Evolutionary conservation across 495 filamentous ascomycete genomes (phyloP), one percentile per base, ranked within the genome.

Genomic region (Hyaloscypha hepaticicola): DNA sequence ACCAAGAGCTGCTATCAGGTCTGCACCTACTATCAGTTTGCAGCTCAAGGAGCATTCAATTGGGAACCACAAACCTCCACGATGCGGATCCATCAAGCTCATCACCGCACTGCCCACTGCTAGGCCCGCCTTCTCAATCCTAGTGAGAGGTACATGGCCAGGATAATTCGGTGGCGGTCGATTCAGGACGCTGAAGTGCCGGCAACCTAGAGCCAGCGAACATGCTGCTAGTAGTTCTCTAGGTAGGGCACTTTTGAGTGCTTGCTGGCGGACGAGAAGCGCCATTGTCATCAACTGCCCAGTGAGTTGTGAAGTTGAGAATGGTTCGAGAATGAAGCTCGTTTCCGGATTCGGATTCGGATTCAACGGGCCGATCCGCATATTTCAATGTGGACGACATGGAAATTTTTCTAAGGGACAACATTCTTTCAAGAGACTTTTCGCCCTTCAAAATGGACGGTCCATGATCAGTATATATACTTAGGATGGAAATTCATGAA

Each of bases 1-100:
- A 72, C 93, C 96, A 19, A 96, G 87, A 26, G 92, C 83, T 25
- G 95, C 96, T 66, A 99, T 96, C 55, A 99, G 85, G 79, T 99
- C 95, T 93, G 60, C 5, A 5, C 52, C 26, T 16, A 33, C 21
- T 29, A 58, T 65, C 26, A 66, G 66, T 34, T 2, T 22, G 26
- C 8, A 58, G 29, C 55, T 64, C 53, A 58, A 51, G 38, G 11
- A 33, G 5, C 19, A 65, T 55, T 57, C 9, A 51, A 38, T 16
- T 38, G 24, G 38, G 22, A 22, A 48, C 14, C 29, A 9, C 6
- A 45, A 51, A 69, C 71, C 66, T 41, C 52, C 69, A 72, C 96
- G 84, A 59, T 89, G 79, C 0, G 93, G 94, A 72, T 97, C 88
- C 0, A 90, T 66, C 22, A 98, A 80, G 50, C 90, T 91, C 58